phyloP scores from a whole-genome alignment of 257 asterid species.

The Nicotiana attenuata region DNA sequence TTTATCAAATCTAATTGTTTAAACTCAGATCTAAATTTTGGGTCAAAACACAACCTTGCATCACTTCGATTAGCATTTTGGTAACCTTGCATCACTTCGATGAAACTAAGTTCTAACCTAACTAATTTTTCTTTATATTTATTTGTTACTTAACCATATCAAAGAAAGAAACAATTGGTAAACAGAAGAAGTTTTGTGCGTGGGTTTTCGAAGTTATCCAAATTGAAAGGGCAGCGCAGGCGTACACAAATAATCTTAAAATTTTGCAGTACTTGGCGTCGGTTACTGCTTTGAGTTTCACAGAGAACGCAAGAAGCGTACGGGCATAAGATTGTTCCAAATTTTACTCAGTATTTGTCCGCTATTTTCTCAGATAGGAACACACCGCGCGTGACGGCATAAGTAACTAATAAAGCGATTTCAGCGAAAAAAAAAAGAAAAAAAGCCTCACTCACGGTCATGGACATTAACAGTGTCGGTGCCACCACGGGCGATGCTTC shows the following conservation, averaged over 20 bases:
- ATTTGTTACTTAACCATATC: not conserved
- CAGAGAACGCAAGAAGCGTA: not conserved
- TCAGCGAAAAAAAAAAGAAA: not conserved
- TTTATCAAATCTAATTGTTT: no score
- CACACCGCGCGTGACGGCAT: not conserved
- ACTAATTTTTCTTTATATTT: not conserved
- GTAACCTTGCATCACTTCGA: no score
- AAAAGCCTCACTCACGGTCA: not conserved
- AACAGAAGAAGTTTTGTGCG: not conserved
- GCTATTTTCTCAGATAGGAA: not conserved
- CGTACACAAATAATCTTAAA: no score
- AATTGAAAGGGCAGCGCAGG: no score
- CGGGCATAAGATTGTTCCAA: not conserved
- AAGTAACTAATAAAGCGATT: not conserved
- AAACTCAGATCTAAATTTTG: no score
- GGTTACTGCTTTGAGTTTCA: not conserved
- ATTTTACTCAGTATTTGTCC: not conserved
- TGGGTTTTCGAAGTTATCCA: not conserved
- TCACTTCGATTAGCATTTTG: no score
- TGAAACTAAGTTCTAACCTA: no score
- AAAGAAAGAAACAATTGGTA: not conserved
- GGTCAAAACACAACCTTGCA: no score
- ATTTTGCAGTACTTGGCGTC: not conserved
- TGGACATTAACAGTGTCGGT: conserved; percentile 28
- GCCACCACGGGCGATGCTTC: conserved; percentile 8